phyloP scores from a whole-genome alignment of 2,329 filamentous ascomycete genomes.

The Rhynchosporium graminicola region DNA sequence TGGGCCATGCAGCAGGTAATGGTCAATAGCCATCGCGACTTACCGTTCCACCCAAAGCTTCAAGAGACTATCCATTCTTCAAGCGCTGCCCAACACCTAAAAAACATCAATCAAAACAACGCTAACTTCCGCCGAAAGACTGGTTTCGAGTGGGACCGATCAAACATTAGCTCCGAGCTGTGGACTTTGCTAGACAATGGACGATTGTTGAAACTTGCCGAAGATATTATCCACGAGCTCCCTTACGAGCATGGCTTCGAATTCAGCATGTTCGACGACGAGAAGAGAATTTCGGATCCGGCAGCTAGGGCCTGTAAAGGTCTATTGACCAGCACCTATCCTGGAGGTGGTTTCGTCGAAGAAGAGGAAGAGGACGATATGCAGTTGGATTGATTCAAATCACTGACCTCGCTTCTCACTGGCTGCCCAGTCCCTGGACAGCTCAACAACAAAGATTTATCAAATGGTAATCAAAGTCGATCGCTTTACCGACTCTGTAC shows the following conservation, averaged over 20 bases:
- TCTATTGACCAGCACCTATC: not conserved
- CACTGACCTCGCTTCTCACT: not conserved
- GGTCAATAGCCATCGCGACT: not conserved
- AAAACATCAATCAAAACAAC: not conserved
- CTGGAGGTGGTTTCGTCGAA: not conserved
- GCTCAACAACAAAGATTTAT: not conserved
- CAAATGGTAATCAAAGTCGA: too few relatives aligned
- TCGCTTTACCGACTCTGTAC: not conserved
- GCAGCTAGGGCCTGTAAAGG: not conserved
- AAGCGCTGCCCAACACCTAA: not conserved
- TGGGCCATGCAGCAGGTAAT: slow-evolving; percentile 48
- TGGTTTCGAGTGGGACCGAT: slow-evolving; percentile 2
- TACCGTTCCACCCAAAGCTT: not conserved
- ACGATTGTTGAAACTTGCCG: not conserved
- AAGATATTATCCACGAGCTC: not conserved
- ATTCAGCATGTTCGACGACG: slow-evolving; percentile 1
- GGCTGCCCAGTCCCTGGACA: not conserved
- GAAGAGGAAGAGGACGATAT: not conserved
- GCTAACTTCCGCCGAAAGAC: not conserved
- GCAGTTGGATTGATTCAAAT: not conserved
- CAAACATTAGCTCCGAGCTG: slow-evolving; percentile 5
- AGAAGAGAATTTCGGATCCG: not conserved
- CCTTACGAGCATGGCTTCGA: not conserved
- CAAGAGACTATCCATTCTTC: not conserved
- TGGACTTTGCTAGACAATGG: slow-evolving; percentile 6